Base-by-base conservation (phyloP, 371 early-diverging fungal species). In the Coemansia sp. region DNA sequence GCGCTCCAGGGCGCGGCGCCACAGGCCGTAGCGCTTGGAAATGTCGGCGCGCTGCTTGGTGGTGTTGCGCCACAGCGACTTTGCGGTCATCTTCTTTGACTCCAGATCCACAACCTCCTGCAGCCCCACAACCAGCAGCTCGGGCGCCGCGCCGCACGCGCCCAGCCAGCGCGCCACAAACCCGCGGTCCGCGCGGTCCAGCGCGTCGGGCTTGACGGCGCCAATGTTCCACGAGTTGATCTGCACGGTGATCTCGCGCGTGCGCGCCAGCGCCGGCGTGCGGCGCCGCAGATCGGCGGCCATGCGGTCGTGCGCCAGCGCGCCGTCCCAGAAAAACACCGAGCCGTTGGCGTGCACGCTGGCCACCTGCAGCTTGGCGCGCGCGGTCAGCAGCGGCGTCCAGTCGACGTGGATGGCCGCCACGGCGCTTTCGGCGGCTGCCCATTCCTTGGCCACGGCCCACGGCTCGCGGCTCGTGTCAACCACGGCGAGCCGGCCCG, bases 91-190 rank as follows among this genome's bases (percentile, higher is more conserved):
- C 60, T 72, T 72, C 36, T 75, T 75, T 9, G 75, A 75, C 72
- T 75, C 75, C 50, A 75, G 62, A 24, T 75, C 75, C 9, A 75
- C 75, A 29, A 75, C 75, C 77, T 99, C 98, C 70, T 98, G 95
- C 60, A 97, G 88, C 10, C 94, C 96, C 49, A 98, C 83, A 0
- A 88, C 90, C 50, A 87, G 86, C 2, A 98, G 67, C 63, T 97
- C 90, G 3, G 75, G 75, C 40, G 48, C 55, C 7, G 36, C 39
- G 60, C 63, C 58, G 12, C 55, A 50, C 33, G 63, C 74, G 14
- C 60, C 57, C 16, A 75, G 67, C 75, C 75, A 75, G 18, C 48
- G 39, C 36, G 14, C 39, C 44, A 75, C 44, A 29, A 53, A 62
- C 9, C 47, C 59, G 24, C 60, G 53, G 67, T 66, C 67, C 32